Evolutionary conservation across 345 rosid genomes (phyloP), one percentile per base, ranked within the genome.

Genomic region (Melaleuca quinquenervia): DNA sequence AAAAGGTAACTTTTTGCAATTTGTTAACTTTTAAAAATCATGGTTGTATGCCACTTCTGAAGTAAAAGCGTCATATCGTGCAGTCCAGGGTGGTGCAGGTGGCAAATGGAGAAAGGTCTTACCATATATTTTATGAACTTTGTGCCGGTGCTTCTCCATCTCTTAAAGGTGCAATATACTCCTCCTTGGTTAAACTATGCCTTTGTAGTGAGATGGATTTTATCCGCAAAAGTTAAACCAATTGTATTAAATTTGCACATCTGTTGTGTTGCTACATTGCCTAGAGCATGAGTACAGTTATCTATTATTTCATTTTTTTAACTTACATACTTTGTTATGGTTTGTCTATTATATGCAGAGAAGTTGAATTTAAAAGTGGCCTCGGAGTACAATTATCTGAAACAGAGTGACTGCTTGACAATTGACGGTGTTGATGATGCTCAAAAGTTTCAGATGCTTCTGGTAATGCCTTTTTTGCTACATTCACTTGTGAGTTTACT

Each of bases 71-170:
- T 27, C 89, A 62, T 87, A 92, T 89, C 88, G 90, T 87, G 88
- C 98, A 97, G 99, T 97, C 98, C 56, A 92, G 99, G 91, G 98
- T 97, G 76, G 98, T 94, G 91, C 98, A 97, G 90, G 88, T 96
- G 89, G 92, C 93, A 88, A 84, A 89, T 85, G 98, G 98, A 85
- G 99, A 97, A 94, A 91, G 99, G 90, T 94, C 99, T 45, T 97
- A 93, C 89, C 98, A 96, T 86, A 89, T 97, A 85, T 95, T 97
- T 86, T 97, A 97, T 90, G 96, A 95, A 90, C 92, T 97, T 48
- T 97, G 99, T 93, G 96, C 95, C 83, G 98, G 99, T 83, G 98
- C 98, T 93, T 93, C 98, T 32, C 90, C 94, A 58, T 85, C 76
- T 89, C 95, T 97, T 62, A 96, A 92, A 95, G 99, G 99, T 97